Percentiles rank a stretch among this genome's conserved stretches.
Conservation (phyloP, 345 rosid genomes). For the Cardamine occulta region DNA sequence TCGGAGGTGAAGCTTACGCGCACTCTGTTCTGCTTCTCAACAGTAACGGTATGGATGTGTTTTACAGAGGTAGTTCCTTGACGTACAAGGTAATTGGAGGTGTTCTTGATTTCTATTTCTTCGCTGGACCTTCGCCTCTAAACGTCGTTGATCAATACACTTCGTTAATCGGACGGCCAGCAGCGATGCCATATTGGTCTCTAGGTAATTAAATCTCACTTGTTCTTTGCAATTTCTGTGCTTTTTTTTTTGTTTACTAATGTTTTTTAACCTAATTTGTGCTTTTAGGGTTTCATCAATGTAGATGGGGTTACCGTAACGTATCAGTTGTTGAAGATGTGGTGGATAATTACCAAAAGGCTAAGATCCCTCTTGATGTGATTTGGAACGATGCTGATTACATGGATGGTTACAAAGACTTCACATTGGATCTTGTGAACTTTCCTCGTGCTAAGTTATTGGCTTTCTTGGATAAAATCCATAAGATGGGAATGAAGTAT, state of each 20-base stretch:
- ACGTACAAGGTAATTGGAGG: slow-evolving; percentile 94
- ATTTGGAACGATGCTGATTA: slow-evolving; percentile 98
- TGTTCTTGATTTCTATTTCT: slow-evolving; percentile 85
- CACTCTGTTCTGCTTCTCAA: slow-evolving; percentile 85
- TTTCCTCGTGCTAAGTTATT: slow-evolving; percentile 80
- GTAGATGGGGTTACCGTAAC: slow-evolving; percentile 97
- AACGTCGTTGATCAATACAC: slow-evolving; percentile 87
- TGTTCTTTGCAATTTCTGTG: neutral
- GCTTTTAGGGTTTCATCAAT: slow-evolving; percentile 86
- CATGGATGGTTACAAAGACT: slow-evolving; percentile 94
- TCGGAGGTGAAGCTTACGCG: slow-evolving; percentile 56
- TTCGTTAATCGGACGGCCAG: slow-evolving; percentile 81
- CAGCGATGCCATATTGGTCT: slow-evolving; percentile 98
- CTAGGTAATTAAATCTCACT: slow-evolving; percentile 55
- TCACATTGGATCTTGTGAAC: slow-evolving; percentile 64
- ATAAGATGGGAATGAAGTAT: slow-evolving; percentile 87
- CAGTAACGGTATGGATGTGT: slow-evolving; percentile 97
- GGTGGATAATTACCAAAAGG: slow-evolving; percentile 78
- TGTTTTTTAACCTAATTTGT: slow-evolving; percentile 14
- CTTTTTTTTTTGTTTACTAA: neutral
- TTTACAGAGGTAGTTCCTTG: slow-evolving; percentile 74
- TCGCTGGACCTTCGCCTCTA: slow-evolving; percentile 75
- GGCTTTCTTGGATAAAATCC: slow-evolving; percentile 78
- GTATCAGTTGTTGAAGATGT: slow-evolving; percentile 92
- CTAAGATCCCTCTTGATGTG: slow-evolving; percentile 88